Evolutionary conservation across 257 asterid species (phyloP), one percentile per base, ranked within the genome.

Genomic region (Solanum acaule): DNA sequence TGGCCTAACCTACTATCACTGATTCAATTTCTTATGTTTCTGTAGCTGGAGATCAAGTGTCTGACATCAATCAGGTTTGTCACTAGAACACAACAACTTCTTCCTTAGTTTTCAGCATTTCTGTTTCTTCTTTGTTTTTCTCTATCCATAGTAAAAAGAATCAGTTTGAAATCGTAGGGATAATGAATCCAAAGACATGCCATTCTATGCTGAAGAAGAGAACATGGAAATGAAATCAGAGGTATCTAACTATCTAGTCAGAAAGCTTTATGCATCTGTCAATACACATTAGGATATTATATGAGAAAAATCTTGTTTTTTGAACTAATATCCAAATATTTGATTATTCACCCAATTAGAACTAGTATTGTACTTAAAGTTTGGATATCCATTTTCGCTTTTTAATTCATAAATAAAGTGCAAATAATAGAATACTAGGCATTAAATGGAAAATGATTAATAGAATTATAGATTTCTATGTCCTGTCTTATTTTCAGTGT

Each of bases 1-100:
- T 29, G n/a, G n/a, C n/a, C 11, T 6, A 29, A 46, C 22, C 29
- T 82, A 31, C 68, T 82, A 6, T 37, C 4, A 29, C 18, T 82
- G 86, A 82, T 31, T 82, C 86, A 68, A 12, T 42, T 68, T 89
- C 46, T 52, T 86, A 63, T 76, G 56, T 56, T 84, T 78, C 88
- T 86, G 86, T 88, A 93, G 95, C 90, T 91, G 89, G 93, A 93
- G 88, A 92, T 93, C 68, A 89, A 73, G 88, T 93, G 95, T 70
- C 90, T 93, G 14, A 91, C 93, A 86, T 91, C 95, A 38, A 78
- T 79, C 88, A 93, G 93, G 94, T 91, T 88, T 16, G 88, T 86
- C 70, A 8, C 76, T 73, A 33, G 38, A 73, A 9, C 33, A 34
- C 31, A 8, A 35, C 12, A 33, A 23, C 40, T 71, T 68, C 25